Conservation (phyloP, 345 rosid species). For the Anacardium occidentale region DNA sequence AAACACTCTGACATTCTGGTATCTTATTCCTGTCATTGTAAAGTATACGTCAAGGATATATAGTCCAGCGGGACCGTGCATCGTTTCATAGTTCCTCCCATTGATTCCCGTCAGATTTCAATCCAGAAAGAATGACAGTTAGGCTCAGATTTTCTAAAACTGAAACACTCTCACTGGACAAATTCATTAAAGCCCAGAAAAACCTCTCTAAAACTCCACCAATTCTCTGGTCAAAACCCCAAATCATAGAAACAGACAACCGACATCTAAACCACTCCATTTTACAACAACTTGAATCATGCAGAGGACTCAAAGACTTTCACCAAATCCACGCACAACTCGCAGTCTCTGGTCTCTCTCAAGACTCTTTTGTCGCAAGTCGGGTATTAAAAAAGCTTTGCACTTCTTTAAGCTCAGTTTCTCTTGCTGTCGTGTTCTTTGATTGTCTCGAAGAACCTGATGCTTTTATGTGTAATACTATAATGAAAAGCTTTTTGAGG, state of each 20-base stretch:
- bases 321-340: conserved; percentile 48
- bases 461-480: conserved; percentile 60
- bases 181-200: conserved; percentile 40
- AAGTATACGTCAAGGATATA: too few relatives aligned
- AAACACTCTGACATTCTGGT: too few relatives aligned
- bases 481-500: conserved; percentile 42
- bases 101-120: conserved; percentile 1
- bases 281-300: conserved; percentile 41
- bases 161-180: conserved; percentile 36
- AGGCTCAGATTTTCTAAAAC: conserved; percentile 13
- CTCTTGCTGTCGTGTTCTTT: conserved; percentile 41
- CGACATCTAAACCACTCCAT: conserved; percentile 36
- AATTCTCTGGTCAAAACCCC: conserved; percentile 39
- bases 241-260: neutral
- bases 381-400: conserved; percentile 59
- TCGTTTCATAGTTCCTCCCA: too few relatives aligned
- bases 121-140: conserved; percentile 18
- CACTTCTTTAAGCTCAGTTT: conserved; percentile 32
- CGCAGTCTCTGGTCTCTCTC: conserved; percentile 39
- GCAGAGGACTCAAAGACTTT: conserved; percentile 34
- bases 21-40: too few relatives aligned
- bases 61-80: too few relatives aligned
- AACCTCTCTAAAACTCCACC: conserved; percentile 47
- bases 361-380: conserved; percentile 49
- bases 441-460: conserved; percentile 46